These are phyloP conservation scores for Herpomyces periplanetae DNA, from an alignment of 2,329 filamentous ascomycete genomes.

Conservation along the genomic window DNA sequence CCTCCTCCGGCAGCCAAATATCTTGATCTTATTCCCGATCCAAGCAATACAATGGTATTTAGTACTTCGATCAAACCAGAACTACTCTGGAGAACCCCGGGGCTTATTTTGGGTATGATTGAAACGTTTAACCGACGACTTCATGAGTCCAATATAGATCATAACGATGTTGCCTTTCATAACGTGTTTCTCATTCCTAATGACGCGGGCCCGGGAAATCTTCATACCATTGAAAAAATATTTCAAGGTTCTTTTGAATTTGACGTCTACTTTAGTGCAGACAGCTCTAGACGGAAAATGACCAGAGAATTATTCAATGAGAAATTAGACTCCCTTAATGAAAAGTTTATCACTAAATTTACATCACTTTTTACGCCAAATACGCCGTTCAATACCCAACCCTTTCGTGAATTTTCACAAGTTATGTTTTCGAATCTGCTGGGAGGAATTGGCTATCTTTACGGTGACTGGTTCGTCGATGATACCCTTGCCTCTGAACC, in stretches of 20 bases:
- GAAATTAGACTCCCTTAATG: conserved; percentile 22
- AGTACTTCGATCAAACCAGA: too few species aligned
- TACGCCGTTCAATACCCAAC: conserved; percentile 27
- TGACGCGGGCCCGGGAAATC: conserved; percentile 26
- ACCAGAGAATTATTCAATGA: conserved; percentile 28
- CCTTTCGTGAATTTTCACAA: conserved; percentile 41
- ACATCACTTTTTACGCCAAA: conserved; percentile 27
- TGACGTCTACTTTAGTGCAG: conserved; percentile 4
- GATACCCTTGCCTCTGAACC: conserved; percentile 56
- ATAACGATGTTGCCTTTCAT: too few species aligned
- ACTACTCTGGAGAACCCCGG: too few species aligned
- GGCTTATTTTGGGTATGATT: too few species aligned
- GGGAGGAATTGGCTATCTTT: conserved; percentile 79
- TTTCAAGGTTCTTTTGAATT: conserved; percentile 51
- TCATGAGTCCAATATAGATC: too few species aligned
- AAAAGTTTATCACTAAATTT: conserved; percentile 35
- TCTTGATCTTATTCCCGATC: too few species aligned
- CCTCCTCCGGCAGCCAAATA: too few species aligned
- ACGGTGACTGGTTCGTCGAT: conserved; percentile 56
- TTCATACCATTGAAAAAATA: conserved; percentile 60
- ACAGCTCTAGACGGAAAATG: conserved; percentile 11
- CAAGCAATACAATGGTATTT: too few species aligned
- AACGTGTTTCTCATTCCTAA: conserved; percentile 44
- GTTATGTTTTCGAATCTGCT: conserved; percentile 78
- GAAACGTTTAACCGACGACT: too few species aligned